Percentiles rank a stretch among this genome's conserved stretches.
phyloP scores from a whole-genome alignment of 2,329 filamentous ascomycete species.

The Pyrenophora graminea region DNA sequence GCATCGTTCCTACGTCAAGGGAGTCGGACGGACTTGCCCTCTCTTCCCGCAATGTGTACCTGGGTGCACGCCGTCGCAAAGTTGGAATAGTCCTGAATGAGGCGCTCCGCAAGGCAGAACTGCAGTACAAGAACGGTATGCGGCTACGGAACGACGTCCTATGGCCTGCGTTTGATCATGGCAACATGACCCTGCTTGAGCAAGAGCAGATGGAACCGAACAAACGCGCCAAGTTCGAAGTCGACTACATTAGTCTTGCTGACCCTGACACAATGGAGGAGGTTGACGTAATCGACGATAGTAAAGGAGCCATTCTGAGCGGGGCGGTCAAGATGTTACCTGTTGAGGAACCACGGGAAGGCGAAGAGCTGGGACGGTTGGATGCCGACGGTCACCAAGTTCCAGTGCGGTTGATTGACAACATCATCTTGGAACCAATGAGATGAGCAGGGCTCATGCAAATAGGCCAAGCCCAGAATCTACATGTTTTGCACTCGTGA shows the following conservation, averaged over 20 bases:
- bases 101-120: conserved; percentile 72
- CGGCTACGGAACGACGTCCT: conserved; percentile 69
- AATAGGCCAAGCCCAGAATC: too few relatives aligned
- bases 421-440: conserved; percentile 66
- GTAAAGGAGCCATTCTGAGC: conserved; percentile 79
- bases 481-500: too few relatives aligned
- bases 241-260: conserved; percentile 91
- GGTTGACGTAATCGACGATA: conserved; percentile 69
- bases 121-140: conserved; percentile 62
- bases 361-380: conserved; percentile 70
- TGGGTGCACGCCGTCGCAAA: conserved; percentile 73
- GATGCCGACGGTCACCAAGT: conserved; percentile 74
- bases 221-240: conserved; percentile 72
- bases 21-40: conserved; percentile 84
- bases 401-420: conserved; percentile 88
- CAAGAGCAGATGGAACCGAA: conserved; percentile 65
- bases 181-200: conserved; percentile 59
- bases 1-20: conserved; percentile 74
- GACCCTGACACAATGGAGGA: conserved; percentile 85
- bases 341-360: conserved; percentile 69
- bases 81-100: conserved; percentile 73
- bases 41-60: conserved; percentile 91
- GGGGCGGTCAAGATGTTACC: conserved; percentile 89
- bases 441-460: conserved; percentile 4
- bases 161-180: conserved; percentile 67